Base-by-base conservation (phyloP, 768 basidiomycete species). In the Termitomyces sp. region DNA sequence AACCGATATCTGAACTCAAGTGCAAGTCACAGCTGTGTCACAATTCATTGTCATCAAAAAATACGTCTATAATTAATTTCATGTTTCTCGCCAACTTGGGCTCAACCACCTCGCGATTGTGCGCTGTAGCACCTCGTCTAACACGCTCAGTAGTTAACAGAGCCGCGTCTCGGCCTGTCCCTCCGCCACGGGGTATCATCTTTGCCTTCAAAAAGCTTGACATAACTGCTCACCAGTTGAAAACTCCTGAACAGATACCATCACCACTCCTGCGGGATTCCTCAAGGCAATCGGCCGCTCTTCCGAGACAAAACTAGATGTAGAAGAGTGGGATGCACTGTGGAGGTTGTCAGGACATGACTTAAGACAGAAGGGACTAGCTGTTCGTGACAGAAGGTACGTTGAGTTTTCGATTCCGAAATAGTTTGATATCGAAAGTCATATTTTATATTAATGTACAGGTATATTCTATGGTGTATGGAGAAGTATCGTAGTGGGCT, bases 401-500 rank as follows among this genome's bases (percentile, higher is more conserved):
- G 82, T 72, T 31, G 43, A 54, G 31, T 20, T 34, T 13, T 43
- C 39, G 43, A 20, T 47, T 42, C 32, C 26, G 32, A 51, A 20
- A 32, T 22, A 37, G 55, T 16, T 55, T 59, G 22, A 20, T 47
- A 43, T 32, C 41, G 27, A 47, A 34, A 6, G n/a, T 32, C 46
- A 44, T 31, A 7, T 27, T 29, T 29, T 20, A 16, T n/a, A 29
- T 36, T 39, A 12, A 20, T 13, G 26, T 29, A n/a, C 62, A 93
- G 92, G 66, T 94, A 94, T 64, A 83, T 92, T 56, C 72, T 92
- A 8, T 92, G 90, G 92, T 85, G 85, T 63, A 85, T 91, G 85
- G 84, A 90, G 66, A 92, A 90, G 66, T 94, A 79, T 69, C 79
- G 89, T 26, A 74, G 74, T 53, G 84, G 82, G 1, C 64, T 74